These are phyloP conservation scores for Amauroascus verrucosus DNA, from an alignment of 2,329 filamentous ascomycete genomes.

Conservation along the genomic window DNA sequence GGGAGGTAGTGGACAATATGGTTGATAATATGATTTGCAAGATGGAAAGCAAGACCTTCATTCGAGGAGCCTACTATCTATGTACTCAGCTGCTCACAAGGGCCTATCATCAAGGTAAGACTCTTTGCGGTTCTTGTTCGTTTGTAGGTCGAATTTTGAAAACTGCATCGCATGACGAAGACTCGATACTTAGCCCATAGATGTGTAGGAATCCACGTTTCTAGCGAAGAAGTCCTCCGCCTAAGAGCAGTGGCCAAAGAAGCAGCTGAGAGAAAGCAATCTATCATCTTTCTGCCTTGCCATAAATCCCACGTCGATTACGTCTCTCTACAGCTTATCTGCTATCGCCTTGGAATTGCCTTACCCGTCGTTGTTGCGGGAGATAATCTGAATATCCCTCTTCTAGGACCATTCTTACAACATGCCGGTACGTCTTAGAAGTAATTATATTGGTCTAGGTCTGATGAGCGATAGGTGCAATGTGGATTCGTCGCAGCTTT, in stretches of 20 bases:
- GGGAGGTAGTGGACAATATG: conserved; percentile 73
- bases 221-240: conserved; percentile 80
- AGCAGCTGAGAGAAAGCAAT: conserved; percentile 79
- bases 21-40: conserved; percentile 98
- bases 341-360: conserved; percentile 80
- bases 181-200: not conserved
- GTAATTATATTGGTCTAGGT: not conserved
- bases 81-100: conserved; percentile 77
- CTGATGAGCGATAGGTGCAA: conserved; percentile 48
- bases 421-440: conserved; percentile 53
- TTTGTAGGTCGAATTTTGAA: not conserved
- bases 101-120: conserved; percentile 74
- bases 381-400: conserved; percentile 89
- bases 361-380: conserved; percentile 88
- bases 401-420: conserved; percentile 82
- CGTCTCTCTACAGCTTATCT: conserved; percentile 87
- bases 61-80: conserved; percentile 83
- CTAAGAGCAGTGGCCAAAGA: conserved; percentile 71
- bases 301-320: conserved; percentile 96
- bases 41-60: conserved; percentile 90
- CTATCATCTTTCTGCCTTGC: conserved; percentile 89
- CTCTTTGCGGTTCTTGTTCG: not conserved
- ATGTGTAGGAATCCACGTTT: conserved; percentile 66
- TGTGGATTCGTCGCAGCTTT: conserved; percentile 92
- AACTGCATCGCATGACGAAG: not conserved